Conservation (phyloP, 768 basidiomycete genomes). For the Daedaleopsis sinensis region DNA sequence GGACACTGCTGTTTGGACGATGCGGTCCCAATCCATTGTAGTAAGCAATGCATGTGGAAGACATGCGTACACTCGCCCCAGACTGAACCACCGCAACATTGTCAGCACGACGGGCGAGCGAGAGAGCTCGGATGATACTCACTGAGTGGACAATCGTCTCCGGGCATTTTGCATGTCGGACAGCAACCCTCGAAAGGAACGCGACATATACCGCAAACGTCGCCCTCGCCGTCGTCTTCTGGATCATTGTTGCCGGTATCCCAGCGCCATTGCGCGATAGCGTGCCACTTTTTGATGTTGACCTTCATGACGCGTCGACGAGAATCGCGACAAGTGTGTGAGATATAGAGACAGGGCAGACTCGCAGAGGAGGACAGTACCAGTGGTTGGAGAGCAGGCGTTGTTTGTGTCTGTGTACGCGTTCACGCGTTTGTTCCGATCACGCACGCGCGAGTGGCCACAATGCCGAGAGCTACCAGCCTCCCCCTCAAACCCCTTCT, state of each 20-base stretch:
- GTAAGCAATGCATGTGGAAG: constrained; percentile 97
- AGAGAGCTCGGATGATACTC: constrained; percentile 33
- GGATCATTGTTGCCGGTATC: constrained; percentile 51
- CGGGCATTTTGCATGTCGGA: constrained; percentile 94
- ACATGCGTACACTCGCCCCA: constrained; percentile 98
- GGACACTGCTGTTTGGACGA: constrained; percentile 96
- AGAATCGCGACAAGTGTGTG: background rate
- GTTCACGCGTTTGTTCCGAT: constrained; percentile 4
- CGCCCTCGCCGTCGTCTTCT: constrained; percentile 61
- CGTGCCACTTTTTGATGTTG: constrained; percentile 82
- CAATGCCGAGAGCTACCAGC: too few species aligned
- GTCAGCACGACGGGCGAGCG: background rate
- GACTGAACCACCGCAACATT: constrained; percentile 49
- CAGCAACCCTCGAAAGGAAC: constrained; percentile 94
- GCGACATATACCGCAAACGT: constrained; percentile 87
- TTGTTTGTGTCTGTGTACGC: constrained; percentile 26
- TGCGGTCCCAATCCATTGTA: constrained; percentile 92
- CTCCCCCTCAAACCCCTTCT: background rate
- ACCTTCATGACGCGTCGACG: constrained; percentile 63
- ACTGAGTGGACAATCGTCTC: constrained; percentile 95
- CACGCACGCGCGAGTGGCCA: constrained; percentile 7
- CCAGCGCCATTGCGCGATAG: constrained; percentile 91
- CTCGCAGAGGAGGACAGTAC: too few species aligned
- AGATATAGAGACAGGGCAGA: background rate
- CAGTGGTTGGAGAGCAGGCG: constrained; percentile 4